A percentile compares a stretch with the other conserved stretches of the same genome.
phyloP scores from a whole-genome alignment of 441 rosid genomes.

The Jatropha podagrica region DNA sequence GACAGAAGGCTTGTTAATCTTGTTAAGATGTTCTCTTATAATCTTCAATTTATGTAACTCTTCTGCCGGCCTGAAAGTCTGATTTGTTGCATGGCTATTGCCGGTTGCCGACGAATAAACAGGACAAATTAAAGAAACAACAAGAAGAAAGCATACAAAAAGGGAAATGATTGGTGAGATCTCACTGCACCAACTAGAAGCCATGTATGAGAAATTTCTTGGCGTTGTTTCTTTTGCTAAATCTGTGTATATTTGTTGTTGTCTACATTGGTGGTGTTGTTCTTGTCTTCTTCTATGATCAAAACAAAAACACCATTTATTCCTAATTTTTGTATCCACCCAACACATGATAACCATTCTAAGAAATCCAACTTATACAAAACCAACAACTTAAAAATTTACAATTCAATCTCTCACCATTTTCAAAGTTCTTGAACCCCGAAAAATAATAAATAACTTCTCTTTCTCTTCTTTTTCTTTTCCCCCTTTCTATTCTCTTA shows the following conservation, averaged over 20 bases:
- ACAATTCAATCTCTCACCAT: slow-evolving; percentile 41
- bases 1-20: slow-evolving; percentile 83
- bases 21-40: slow-evolving; percentile 57
- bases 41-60: slow-evolving; percentile 56
- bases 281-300: slow-evolving; percentile 50
- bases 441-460: background rate
- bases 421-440: slow-evolving; percentile 40
- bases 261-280: slow-evolving; percentile 28
- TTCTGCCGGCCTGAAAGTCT: slow-evolving; percentile 66
- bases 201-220: slow-evolving; percentile 46
- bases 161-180: slow-evolving; percentile 35
- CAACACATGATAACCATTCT: slow-evolving; percentile 33
- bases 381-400: background rate
- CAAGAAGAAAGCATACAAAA: slow-evolving; percentile 48
- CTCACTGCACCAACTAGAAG: slow-evolving; percentile 31
- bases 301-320: slow-evolving; percentile 41
- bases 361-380: slow-evolving; percentile 30
- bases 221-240: slow-evolving; percentile 26
- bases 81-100: slow-evolving; percentile 35
- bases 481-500: slow-evolving; percentile 22
- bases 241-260: slow-evolving; percentile 24
- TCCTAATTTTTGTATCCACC: slow-evolving; percentile 52
- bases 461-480: background rate
- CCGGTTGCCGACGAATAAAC: slow-evolving; percentile 41
- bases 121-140: slow-evolving; percentile 42